Conservation (phyloP, 1,284 basidiomycete species). For the Moniliella sp. region DNA sequence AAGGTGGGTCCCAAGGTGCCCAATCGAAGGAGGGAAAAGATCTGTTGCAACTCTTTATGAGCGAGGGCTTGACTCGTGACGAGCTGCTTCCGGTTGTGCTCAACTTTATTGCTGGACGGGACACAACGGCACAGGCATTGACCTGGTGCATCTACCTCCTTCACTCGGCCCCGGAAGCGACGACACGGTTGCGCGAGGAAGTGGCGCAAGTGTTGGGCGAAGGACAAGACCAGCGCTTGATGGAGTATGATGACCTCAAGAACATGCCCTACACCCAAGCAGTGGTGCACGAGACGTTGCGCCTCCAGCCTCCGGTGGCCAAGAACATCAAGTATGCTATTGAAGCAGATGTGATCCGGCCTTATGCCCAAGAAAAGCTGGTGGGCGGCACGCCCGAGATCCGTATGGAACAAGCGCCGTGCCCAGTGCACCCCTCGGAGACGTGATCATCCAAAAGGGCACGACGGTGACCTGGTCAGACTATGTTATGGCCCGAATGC, state of each 20-base stretch:
- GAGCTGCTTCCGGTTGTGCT: conserved; percentile 25
- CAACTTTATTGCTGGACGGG: conserved; percentile 19
- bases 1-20: too few species aligned
- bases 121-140: conserved; percentile 20
- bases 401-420: conserved; percentile 18
- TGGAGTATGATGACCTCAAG: conserved; percentile 14
- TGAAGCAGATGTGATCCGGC: too few species aligned
- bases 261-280: conserved; percentile 13
- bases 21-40: conserved; percentile 13
- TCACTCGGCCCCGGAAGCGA: too few species aligned
- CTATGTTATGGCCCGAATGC: conserved; percentile 20
- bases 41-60: conserved; percentile 36
- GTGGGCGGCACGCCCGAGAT: too few species aligned
- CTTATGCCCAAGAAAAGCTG: too few species aligned
- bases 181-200: too few species aligned
- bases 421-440: too few species aligned
- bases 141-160: conserved; percentile 19
- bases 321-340: too few species aligned
- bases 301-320: conserved; percentile 19
- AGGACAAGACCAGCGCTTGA: conserved; percentile 2
- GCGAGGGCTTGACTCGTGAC: conserved; percentile 26
- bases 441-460: too few species aligned
- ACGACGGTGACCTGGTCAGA: conserved; percentile 18
- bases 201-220: conserved; percentile 9
- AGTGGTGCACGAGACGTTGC: conserved; percentile 14